Conservation (phyloP, 208 protist species). For the Balamuthia mandrillaris region DNA sequence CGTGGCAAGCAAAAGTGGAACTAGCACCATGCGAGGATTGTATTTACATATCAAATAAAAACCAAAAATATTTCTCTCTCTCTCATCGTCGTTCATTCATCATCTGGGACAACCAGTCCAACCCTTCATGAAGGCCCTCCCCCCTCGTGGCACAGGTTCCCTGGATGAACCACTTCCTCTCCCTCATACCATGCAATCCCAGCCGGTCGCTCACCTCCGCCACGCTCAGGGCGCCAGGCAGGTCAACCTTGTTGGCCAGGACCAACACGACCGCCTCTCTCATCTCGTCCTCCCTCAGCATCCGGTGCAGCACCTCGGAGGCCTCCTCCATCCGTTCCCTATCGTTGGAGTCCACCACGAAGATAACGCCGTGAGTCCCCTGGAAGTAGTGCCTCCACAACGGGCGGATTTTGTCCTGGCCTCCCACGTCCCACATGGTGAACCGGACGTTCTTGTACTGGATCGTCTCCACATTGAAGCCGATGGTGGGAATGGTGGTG, state of each 20-base stretch:
- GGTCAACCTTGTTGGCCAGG: slow-evolving; percentile 82
- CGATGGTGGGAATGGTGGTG: slow-evolving; percentile 82
- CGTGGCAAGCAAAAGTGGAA: no score
- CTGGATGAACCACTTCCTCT: not conserved
- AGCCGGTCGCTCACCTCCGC: slow-evolving; percentile 77
- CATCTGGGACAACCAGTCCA: no score
- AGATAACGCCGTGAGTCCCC: slow-evolving; percentile 74
- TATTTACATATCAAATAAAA: no score
- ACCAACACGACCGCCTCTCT: slow-evolving; percentile 65
- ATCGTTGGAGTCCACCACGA: slow-evolving; percentile 79
- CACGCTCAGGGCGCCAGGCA: slow-evolving; percentile 78
- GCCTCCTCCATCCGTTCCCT: slow-evolving; percentile 69
- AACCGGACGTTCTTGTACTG: slow-evolving; percentile 81
- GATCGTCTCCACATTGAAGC: slow-evolving; percentile 90
- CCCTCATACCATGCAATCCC: slow-evolving; percentile 59
- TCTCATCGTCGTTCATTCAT: no score
- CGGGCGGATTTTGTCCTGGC: slow-evolving; percentile 72
- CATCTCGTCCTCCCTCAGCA: slow-evolving; percentile 79
- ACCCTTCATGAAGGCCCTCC: no score
- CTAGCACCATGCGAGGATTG: no score
- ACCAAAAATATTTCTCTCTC: no score
- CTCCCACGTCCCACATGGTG: slow-evolving; percentile 66
- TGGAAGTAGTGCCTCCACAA: slow-evolving; percentile 26
- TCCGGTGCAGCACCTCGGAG: slow-evolving; percentile 58
- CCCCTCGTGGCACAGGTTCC: not conserved